Conservation (phyloP, 352 stramenopile genomes). For the Salisapilia sapeloensis region DNA sequence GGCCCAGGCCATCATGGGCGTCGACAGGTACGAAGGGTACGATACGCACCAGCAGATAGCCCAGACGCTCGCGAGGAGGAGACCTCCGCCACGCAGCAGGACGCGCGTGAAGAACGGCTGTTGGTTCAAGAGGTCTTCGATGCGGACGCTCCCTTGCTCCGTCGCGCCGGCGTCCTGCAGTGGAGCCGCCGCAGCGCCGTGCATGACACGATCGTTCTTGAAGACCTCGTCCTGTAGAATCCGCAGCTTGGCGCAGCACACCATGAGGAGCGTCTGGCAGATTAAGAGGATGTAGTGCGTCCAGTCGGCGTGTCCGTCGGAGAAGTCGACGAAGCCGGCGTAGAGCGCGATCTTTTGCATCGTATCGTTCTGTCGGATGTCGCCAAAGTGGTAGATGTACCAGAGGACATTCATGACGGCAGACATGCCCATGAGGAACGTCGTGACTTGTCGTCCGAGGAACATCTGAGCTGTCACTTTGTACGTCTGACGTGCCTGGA, state of each 20-base stretch:
- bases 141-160: constrained; percentile 8
- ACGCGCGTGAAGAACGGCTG: constrained; percentile 45
- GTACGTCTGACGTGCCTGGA: constrained; percentile 10
- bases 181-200: constrained; percentile 1
- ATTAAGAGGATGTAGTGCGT: constrained; percentile 50
- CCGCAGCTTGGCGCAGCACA: constrained; percentile 40
- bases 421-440: constrained; percentile 20
- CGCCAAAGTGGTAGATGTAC: constrained; percentile 28
- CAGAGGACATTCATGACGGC: constrained; percentile 32
- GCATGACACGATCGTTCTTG: constrained; percentile 5
- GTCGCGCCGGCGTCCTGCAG: constrained; percentile 3
- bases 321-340: constrained; percentile 40
- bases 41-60: constrained; percentile 9
- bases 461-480: constrained; percentile 16
- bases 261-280: constrained; percentile 38
- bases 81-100: constrained; percentile 48
- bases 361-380: constrained; percentile 12
- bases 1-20: constrained; percentile 38
- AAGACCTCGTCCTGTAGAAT: constrained; percentile 21
- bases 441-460: constrained; percentile 17
- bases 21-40: constrained; percentile 65
- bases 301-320: constrained; percentile 17
- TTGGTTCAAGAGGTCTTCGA: constrained; percentile 31
- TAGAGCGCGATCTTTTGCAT: constrained; percentile 25
- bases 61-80: constrained; percentile 10